A percentile compares a stretch with the other conserved stretches of the same genome.
Conservation (phyloP, 176 grass and related monocot species). For the Cymbopogon citratus region DNA sequence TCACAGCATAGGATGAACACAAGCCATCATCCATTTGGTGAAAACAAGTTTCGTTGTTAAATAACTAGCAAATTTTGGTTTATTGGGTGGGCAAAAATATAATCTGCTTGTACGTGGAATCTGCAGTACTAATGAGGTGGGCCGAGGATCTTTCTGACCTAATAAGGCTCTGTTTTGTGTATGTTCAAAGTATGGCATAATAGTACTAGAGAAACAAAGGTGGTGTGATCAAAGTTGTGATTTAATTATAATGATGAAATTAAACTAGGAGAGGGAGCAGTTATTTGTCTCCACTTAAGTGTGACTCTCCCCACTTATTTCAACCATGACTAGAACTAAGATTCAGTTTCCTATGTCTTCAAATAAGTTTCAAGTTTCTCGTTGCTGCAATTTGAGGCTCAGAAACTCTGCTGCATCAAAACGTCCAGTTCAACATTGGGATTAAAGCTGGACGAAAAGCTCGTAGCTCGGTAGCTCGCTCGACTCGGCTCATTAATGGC, state of each 20-base stretch:
- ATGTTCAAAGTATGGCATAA: neutral
- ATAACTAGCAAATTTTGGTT: neutral
- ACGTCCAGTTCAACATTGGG: neutral
- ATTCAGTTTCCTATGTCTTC: neutral
- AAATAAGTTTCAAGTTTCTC: neutral
- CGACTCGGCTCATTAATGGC: too few relatives aligned
- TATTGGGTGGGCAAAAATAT: neutral
- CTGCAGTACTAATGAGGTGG: constrained; percentile 4
- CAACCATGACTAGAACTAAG: neutral
- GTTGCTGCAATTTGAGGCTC: neutral
- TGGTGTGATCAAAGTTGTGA: too few relatives aligned
- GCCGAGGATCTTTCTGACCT: neutral
- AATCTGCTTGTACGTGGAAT: neutral
- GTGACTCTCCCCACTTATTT: neutral
- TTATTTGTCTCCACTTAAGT: too few relatives aligned
- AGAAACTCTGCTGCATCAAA: neutral
- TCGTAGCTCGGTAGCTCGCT: too few relatives aligned
- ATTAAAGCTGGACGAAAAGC: too few relatives aligned
- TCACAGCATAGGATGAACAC: constrained; percentile 2
- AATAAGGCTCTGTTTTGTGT: neutral
- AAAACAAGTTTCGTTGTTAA: constrained; percentile 3
- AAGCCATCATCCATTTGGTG: constrained; percentile 16
- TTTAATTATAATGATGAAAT: too few relatives aligned
- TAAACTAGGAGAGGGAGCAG: too few relatives aligned
- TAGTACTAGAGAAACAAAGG: too few relatives aligned